These are phyloP conservation scores for Populus deltoides DNA, from an alignment of 345 rosid genomes.

Conservation along the genomic window DNA sequence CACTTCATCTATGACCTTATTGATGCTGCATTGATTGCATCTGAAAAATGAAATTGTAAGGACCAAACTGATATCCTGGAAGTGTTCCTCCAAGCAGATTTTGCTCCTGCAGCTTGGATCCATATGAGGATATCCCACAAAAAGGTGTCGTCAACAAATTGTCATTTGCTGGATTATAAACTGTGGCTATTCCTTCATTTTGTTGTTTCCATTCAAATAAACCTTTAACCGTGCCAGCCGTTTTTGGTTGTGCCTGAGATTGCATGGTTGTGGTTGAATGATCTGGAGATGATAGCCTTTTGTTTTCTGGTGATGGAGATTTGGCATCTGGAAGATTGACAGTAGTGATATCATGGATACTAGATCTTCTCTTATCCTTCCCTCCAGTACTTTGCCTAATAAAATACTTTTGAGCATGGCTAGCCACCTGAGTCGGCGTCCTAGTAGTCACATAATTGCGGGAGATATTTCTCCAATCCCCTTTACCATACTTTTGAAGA, in stretches of 20 bases:
- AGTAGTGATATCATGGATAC: constrained; percentile 95
- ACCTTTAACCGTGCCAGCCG: constrained; percentile 19
- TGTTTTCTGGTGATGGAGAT: constrained; percentile 40
- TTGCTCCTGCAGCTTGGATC: constrained; percentile 59
- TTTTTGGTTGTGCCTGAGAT: constrained; percentile 28
- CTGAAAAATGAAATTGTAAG: constrained; percentile 37
- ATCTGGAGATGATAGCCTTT: constrained; percentile 35
- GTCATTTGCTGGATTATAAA: constrained; percentile 34
- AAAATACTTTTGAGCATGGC: constrained; percentile 99
- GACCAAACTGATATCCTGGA: constrained; percentile 50
- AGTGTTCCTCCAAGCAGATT: constrained; percentile 46
- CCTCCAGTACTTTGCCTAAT: constrained; percentile 88
- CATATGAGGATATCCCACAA: constrained; percentile 55
- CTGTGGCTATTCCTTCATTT: constrained; percentile 30
- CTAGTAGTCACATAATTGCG: constrained; percentile 79
- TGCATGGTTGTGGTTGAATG: constrained; percentile 40
- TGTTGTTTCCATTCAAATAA: constrained; percentile 39
- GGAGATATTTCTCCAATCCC: constrained; percentile 98
- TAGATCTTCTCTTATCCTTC: constrained; percentile 92
- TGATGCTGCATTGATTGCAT: constrained; percentile 50
- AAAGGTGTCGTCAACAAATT: constrained; percentile 40
- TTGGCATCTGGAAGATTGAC: constrained; percentile 57
- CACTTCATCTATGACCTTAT: constrained; percentile 15
- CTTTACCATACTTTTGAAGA: constrained; percentile 89
- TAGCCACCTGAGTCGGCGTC: constrained; percentile 97